Evolutionary conservation across 257 asterid genomes (phyloP).

Genomic region (Penstemon eatonii): DNA sequence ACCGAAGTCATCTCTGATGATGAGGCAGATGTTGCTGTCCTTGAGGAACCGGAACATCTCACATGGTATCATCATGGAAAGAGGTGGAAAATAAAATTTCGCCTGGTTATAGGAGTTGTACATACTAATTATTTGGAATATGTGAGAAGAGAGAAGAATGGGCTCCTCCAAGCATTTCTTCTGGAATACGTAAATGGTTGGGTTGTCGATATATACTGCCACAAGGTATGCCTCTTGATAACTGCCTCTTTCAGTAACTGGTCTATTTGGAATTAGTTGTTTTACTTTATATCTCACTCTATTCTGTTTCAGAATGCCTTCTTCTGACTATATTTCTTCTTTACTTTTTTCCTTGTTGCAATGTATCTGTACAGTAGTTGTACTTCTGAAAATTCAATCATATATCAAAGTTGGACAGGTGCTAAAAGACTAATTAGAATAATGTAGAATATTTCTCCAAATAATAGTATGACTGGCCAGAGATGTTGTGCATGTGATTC

Average conservation of each 20-base stretch:
- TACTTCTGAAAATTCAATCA: not conserved
- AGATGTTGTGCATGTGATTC: not conserved
- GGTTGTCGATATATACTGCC: constrained; percentile 92
- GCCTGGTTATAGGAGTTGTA: constrained; percentile 81
- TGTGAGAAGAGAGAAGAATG: constrained; percentile 90
- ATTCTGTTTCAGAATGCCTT: not conserved
- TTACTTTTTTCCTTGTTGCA: not conserved
- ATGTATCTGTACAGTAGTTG: not conserved
- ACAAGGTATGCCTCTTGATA: constrained; percentile 56
- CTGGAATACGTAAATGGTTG: constrained; percentile 78
- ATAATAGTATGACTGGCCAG: not conserved
- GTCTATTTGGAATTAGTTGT: not conserved
- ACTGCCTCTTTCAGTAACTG: not conserved
- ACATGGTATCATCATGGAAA: constrained; percentile 99
- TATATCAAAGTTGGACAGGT: not conserved
- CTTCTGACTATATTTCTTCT: not conserved
- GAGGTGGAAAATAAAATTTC: constrained; percentile 89
- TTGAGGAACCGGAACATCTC: constrained; percentile 99
- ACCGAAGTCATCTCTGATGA: constrained; percentile 87
- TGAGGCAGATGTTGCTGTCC: constrained; percentile 93
- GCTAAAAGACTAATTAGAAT: not conserved
- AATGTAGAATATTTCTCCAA: not conserved
- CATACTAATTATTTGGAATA: constrained; percentile 94
- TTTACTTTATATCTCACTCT: not conserved
- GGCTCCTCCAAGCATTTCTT: constrained; percentile 64